Conservation (phyloP, 768 basidiomycete species). For the Pluteus cervinus region DNA sequence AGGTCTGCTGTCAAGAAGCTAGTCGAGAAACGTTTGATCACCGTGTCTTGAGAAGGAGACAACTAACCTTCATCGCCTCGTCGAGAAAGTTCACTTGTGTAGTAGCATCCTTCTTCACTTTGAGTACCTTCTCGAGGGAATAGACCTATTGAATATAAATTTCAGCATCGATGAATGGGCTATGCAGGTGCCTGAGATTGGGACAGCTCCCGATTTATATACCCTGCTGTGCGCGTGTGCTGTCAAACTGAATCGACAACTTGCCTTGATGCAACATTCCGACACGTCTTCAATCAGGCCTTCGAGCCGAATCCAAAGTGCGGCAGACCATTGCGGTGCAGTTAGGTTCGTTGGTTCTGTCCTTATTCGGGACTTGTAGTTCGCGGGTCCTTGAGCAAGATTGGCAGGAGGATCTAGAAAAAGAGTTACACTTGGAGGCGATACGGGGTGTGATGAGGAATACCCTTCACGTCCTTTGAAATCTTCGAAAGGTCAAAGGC, state of each 20-base stretch:
- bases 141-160: slow-evolving; percentile 60
- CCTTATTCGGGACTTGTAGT: slow-evolving; percentile 80
- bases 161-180: background rate
- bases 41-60: background rate
- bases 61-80: slow-evolving; percentile 81
- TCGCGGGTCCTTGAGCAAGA: slow-evolving; percentile 4
- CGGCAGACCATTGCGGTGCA: slow-evolving; percentile 78
- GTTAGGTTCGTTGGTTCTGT: slow-evolving; percentile 89
- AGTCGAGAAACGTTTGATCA: slow-evolving; percentile 1
- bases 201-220: background rate
- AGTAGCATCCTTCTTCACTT: slow-evolving; percentile 77
- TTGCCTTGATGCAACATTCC: slow-evolving; percentile 83
- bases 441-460: slow-evolving; percentile 17
- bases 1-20: slow-evolving; percentile 89
- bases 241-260: background rate
- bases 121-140: slow-evolving; percentile 89
- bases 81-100: slow-evolving; percentile 81
- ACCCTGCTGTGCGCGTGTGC: background rate
- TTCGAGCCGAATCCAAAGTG: slow-evolving; percentile 79
- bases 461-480: slow-evolving; percentile 86
- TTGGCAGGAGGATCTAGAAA: too few species aligned
- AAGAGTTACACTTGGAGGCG: too few species aligned
- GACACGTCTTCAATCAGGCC: slow-evolving; percentile 84
- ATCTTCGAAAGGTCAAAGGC: slow-evolving; percentile 87
- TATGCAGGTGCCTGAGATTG: background rate